phyloP scores from a whole-genome alignment of 495 filamentous ascomycete genomes.

The Friedmanniomyces endolithicus region DNA sequence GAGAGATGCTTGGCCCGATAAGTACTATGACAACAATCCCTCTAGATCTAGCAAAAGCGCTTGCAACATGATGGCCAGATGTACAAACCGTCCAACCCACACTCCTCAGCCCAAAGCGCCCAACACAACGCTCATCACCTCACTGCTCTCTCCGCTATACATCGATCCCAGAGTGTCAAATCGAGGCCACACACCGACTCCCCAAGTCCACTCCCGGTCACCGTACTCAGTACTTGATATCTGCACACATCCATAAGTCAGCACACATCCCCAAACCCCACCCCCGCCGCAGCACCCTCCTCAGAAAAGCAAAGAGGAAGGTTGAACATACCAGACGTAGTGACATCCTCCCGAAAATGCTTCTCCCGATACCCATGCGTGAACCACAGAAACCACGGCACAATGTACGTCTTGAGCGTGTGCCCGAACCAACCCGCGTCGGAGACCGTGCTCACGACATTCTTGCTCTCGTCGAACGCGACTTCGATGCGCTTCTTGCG shows the following conservation, averaged over 20 bases:
- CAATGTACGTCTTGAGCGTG: conserved; percentile 30
- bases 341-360: conserved; percentile 29
- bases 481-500: conserved; percentile 38
- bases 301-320: background rate
- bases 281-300: too few relatives aligned
- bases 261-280: too few relatives aligned
- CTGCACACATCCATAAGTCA: background rate
- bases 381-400: conserved; percentile 29
- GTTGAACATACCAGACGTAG: background rate
- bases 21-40: too few relatives aligned
- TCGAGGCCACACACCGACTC: too few relatives aligned
- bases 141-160: too few relatives aligned
- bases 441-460: conserved; percentile 32
- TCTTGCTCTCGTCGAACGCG: conserved; percentile 41
- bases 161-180: too few relatives aligned
- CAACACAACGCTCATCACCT: background rate
- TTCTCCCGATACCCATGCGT: conserved; percentile 21
- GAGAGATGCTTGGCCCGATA: too few relatives aligned
- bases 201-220: too few relatives aligned
- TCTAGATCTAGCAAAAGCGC: background rate
- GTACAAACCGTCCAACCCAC: background rate
- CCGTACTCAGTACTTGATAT: conserved; percentile 21
- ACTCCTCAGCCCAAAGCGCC: background rate
- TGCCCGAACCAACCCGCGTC: conserved; percentile 33
- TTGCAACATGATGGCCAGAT: background rate